Conservation (phyloP, 495 filamentous ascomycete genomes). For the Rusavskia elegans region DNA sequence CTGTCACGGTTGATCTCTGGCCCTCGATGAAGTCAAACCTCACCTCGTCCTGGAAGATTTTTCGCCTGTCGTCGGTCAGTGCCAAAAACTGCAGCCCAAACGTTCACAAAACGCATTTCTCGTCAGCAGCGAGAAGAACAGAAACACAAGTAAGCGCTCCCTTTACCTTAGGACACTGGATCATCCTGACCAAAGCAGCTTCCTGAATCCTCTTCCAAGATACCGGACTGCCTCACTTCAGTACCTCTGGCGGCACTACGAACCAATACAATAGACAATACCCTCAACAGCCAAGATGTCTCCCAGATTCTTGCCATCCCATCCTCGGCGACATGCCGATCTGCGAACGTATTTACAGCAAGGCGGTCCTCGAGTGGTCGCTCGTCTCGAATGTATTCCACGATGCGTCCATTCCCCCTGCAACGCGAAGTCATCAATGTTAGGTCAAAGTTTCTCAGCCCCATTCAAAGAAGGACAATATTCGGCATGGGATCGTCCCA, state of each 20-base stretch:
- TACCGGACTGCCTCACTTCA: constrained; percentile 12
- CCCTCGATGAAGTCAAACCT: constrained; percentile 28
- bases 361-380: background rate
- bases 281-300: background rate
- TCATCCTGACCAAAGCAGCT: background rate
- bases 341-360: background rate
- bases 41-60: constrained; percentile 20
- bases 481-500: constrained; percentile 40
- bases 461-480: constrained; percentile 24
- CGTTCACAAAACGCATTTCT: background rate
- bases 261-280: background rate
- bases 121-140: constrained; percentile 1
- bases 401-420: background rate
- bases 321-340: background rate
- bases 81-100: no score
- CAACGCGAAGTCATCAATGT: background rate
- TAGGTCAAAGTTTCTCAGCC: background rate
- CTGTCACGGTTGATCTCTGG: constrained; percentile 28
- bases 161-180: no score
- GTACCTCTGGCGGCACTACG: constrained; percentile 8
- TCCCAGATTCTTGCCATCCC: background rate
- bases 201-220: constrained; percentile 1
- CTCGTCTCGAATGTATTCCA: background rate
- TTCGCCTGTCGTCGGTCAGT: constrained; percentile 3
- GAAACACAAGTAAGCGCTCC: background rate